A percentile compares a stretch with the other conserved stretches of the same genome.
Evolutionary conservation across 495 filamentous ascomycete species (phyloP).

Genomic region (Penicillium chermesinum): DNA sequence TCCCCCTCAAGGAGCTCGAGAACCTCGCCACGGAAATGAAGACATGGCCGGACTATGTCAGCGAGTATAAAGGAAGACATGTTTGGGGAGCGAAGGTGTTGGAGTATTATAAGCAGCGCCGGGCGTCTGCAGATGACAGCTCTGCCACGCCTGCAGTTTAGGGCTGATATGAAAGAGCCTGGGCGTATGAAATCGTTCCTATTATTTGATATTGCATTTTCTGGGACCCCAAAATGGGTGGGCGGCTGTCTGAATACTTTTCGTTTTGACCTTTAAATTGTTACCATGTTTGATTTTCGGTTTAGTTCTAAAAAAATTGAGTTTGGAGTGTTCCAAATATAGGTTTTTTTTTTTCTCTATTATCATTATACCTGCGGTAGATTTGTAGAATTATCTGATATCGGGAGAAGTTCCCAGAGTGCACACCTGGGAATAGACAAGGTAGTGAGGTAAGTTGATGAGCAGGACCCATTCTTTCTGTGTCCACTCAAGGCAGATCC

Average conservation of each 20-base stretch:
- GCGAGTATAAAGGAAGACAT: conserved; percentile 47
- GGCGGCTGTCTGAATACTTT: conserved; percentile 31
- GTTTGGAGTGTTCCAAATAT: too few relatives aligned
- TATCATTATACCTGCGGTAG: too few relatives aligned
- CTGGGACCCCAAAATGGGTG: conserved; percentile 25
- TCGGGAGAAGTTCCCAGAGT: too few relatives aligned
- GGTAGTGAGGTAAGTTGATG: too few relatives aligned
- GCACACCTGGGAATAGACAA: too few relatives aligned
- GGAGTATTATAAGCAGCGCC: conserved; percentile 37
- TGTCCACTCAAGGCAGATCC: too few relatives aligned
- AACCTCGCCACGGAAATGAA: conserved; percentile 45
- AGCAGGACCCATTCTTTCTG: too few relatives aligned
- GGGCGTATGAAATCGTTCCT: not conserved
- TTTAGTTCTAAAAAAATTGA: too few relatives aligned
- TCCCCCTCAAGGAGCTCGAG: conserved; percentile 40
- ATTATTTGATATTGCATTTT: conserved; percentile 7
- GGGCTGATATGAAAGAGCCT: not conserved
- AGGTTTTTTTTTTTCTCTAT: too few relatives aligned
- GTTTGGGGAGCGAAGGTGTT: conserved; percentile 45
- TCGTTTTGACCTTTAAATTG: not conserved
- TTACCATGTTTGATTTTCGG: not conserved
- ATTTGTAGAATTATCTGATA: too few relatives aligned
- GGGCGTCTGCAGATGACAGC: conserved; percentile 9
- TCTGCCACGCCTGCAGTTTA: not conserved
- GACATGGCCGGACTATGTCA: conserved; percentile 50